phyloP scores from a whole-genome alignment of 2,329 filamentous ascomycete genomes.

The Botrytis porri region DNA sequence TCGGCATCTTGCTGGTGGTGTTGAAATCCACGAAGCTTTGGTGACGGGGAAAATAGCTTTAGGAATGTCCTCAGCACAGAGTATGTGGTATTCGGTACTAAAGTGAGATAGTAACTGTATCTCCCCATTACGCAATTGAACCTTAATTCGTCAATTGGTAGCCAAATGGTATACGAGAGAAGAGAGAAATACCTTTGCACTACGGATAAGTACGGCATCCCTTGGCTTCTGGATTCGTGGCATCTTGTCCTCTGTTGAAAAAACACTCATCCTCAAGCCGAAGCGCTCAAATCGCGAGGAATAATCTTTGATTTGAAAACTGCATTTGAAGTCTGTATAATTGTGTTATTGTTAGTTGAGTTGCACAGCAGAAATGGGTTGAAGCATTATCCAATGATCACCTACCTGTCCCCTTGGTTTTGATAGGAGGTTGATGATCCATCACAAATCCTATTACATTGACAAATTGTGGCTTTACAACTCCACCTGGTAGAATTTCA shows the following conservation, averaged over 20 bases:
- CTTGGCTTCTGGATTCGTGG: slow-evolving; percentile 47
- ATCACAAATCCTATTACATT: slow-evolving; percentile 70
- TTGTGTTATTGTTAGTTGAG: background rate
- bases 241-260: slow-evolving; percentile 51
- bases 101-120: slow-evolving; percentile 47
- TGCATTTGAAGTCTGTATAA: slow-evolving; percentile 55
- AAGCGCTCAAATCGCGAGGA: slow-evolving; percentile 46
- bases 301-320: slow-evolving; percentile 58
- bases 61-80: slow-evolving; percentile 43
- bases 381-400: background rate
- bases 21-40: slow-evolving; percentile 26
- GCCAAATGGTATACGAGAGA: slow-evolving; percentile 5
- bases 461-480: slow-evolving; percentile 37
- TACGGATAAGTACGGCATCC: slow-evolving; percentile 64
- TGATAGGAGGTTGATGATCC: slow-evolving; percentile 55
- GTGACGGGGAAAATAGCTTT: background rate
- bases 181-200: slow-evolving; percentile 43
- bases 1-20: slow-evolving; percentile 18
- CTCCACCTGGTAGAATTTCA: slow-evolving; percentile 1
- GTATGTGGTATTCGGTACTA: slow-evolving; percentile 47
- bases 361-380: background rate
- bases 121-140: slow-evolving; percentile 41
- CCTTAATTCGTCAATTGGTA: slow-evolving; percentile 34
- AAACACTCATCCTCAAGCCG: slow-evolving; percentile 54
- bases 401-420: slow-evolving; percentile 52